A percentile compares a stretch with the other conserved stretches of the same genome.
These are phyloP conservation scores for Stachybotrys elegans DNA, from an alignment of 2,329 filamentous ascomycete genomes.

Conservation along the genomic window DNA sequence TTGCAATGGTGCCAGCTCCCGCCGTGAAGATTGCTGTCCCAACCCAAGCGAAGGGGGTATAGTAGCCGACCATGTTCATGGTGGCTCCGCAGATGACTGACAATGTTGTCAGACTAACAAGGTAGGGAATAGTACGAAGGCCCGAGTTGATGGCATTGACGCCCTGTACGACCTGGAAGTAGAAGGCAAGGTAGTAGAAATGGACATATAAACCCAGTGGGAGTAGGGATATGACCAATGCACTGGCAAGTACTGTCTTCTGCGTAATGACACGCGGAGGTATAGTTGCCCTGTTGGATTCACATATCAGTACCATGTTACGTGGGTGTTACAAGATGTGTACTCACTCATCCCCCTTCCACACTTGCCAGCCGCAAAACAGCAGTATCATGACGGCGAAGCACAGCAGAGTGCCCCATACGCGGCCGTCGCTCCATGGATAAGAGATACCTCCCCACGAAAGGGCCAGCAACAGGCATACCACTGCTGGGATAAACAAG, in stretches of 20 bases:
- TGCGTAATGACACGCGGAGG: constrained; percentile 35
- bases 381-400: no score
- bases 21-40: constrained; percentile 23
- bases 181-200: constrained; percentile 43
- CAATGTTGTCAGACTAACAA: constrained; percentile 21
- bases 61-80: constrained; percentile 32
- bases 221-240: constrained; percentile 20
- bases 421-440: no score
- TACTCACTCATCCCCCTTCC: no score
- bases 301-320: constrained; percentile 27
- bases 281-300: constrained; percentile 32
- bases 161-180: constrained; percentile 43
- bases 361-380: no score
- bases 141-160: constrained; percentile 21
- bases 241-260: constrained; percentile 32
- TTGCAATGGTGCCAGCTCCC: constrained; percentile 37
- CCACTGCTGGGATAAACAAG: constrained; percentile 46
- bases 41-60: constrained; percentile 32
- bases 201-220: constrained; percentile 21
- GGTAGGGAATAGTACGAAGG: constrained; percentile 21
- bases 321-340: no score
- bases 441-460: constrained; percentile 47
- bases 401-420: constrained; percentile 22
- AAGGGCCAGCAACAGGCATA: constrained; percentile 42
- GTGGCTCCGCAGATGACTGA: constrained; percentile 19